Conservation (phyloP, 108 stramenopile species). For the Nitzschia palea region DNA sequence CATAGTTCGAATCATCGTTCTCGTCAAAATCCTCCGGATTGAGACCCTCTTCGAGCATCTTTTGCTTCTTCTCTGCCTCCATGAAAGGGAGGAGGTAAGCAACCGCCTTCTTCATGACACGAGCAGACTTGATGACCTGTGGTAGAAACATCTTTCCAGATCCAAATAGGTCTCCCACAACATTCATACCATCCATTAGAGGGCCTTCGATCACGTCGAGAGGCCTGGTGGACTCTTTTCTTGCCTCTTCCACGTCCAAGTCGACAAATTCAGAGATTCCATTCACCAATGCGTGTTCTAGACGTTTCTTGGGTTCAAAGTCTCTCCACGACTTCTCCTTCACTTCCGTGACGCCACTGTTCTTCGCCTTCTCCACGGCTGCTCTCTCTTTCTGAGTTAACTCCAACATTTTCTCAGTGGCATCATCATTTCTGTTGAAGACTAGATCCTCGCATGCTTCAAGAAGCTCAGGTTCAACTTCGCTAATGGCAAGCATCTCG, state of each 20-base stretch:
- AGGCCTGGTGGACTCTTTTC: slow-evolving; percentile 62
- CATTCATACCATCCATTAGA: slow-evolving; percentile 99
- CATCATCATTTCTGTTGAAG: slow-evolving; percentile 81
- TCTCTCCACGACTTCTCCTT: slow-evolving; percentile 87
- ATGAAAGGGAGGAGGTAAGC: slow-evolving; percentile 98
- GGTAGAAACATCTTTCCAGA: slow-evolving; percentile 99
- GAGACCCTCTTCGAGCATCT: slow-evolving; percentile 82
- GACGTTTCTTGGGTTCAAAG: slow-evolving; percentile 80
- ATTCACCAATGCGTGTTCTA: slow-evolving; percentile 96
- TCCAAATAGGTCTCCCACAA: slow-evolving; percentile 99
- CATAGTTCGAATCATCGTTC: slow-evolving; percentile 88
- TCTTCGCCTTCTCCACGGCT: slow-evolving; percentile 80
- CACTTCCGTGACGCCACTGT: slow-evolving; percentile 60
- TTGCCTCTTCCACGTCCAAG: slow-evolving; percentile 90
- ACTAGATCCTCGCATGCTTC: slow-evolving; percentile 87
- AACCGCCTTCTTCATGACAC: slow-evolving; percentile 99
- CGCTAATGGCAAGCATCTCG: slow-evolving; percentile 85
- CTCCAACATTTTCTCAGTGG: slow-evolving; percentile 94
- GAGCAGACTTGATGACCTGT: slow-evolving; percentile 99
- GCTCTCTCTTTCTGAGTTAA: slow-evolving; percentile 85
- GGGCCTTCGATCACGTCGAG: slow-evolving; percentile 99
- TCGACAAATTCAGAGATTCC: slow-evolving; percentile 96
- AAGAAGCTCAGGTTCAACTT: slow-evolving; percentile 86
- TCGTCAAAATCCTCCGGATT: slow-evolving; percentile 80
- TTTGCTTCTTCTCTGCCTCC: slow-evolving; percentile 96